Evolutionary conservation across 2,329 filamentous ascomycete genomes (phyloP).

Genomic region (Aureobasidium melanogenum): DNA sequence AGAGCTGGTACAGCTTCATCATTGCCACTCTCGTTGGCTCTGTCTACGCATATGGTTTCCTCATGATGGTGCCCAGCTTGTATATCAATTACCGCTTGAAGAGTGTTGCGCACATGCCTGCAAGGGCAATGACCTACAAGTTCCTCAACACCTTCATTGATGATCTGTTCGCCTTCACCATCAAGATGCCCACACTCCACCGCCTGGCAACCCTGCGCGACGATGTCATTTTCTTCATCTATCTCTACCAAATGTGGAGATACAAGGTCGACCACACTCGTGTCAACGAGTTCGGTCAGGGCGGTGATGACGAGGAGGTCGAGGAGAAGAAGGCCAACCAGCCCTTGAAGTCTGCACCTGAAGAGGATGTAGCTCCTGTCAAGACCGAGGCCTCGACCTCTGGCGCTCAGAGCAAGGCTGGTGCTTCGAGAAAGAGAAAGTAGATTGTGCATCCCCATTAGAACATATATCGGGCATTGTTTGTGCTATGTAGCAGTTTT

Average conservation of each 20-base stretch:
- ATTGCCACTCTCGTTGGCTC: slow-evolving; percentile 91
- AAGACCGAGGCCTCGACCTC: slow-evolving; percentile 13
- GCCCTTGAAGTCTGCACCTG: slow-evolving; percentile 29
- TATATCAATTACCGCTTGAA: slow-evolving; percentile 99
- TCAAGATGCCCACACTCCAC: slow-evolving; percentile 97
- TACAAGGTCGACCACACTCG: slow-evolving; percentile 88
- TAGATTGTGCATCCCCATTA: neutral
- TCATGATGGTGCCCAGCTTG: slow-evolving; percentile 96
- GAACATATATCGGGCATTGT: neutral
- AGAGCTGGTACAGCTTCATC: slow-evolving; percentile 95
- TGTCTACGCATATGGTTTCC: slow-evolving; percentile 95
- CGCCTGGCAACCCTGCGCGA: slow-evolving; percentile 85
- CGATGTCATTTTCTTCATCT: slow-evolving; percentile 97
- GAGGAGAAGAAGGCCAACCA: slow-evolving; percentile 40
- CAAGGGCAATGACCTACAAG: slow-evolving; percentile 94
- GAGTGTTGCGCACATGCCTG: slow-evolving; percentile 89
- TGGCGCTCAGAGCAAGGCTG: slow-evolving; percentile 7
- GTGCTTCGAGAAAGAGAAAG: slow-evolving; percentile 20
- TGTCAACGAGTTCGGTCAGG: slow-evolving; percentile 97
- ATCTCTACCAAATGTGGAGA: slow-evolving; percentile 86
- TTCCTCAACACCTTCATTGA: slow-evolving; percentile 99
- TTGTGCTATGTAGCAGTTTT: neutral
- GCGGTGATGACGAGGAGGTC: slow-evolving; percentile 68
- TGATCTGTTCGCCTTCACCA: slow-evolving; percentile 95
- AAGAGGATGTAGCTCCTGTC: slow-evolving; percentile 10